Evolutionary conservation across 2,329 filamentous ascomycete species (phyloP).

Genomic region (Amauroascus niger): DNA sequence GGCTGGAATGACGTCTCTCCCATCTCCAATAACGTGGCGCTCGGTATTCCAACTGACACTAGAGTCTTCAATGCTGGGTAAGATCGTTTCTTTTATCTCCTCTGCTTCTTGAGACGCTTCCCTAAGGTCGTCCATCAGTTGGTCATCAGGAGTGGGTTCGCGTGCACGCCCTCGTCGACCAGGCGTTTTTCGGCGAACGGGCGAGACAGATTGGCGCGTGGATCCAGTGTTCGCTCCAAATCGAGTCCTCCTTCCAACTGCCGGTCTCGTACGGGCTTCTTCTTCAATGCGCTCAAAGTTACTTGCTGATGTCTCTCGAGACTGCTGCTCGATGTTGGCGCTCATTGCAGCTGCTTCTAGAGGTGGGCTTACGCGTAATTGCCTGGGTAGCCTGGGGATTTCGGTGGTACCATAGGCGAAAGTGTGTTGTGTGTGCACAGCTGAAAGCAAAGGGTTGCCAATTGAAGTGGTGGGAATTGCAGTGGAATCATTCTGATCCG

Average conservation of each 20-base stretch:
- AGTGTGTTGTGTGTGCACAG: conserved; percentile 32
- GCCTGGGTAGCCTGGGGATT: conserved; percentile 29
- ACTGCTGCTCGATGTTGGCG: conserved; percentile 13
- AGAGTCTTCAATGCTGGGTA: conserved; percentile 10
- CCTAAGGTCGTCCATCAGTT: conserved; percentile 19
- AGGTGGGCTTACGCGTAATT: conserved; percentile 25
- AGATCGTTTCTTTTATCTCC: not conserved
- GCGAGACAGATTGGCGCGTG: conserved; percentile 1
- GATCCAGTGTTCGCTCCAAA: conserved; percentile 1
- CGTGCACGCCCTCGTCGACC: not conserved
- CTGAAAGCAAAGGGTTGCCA: conserved; percentile 28
- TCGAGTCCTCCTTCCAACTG: conserved; percentile 11
- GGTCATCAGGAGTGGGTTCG: conserved; percentile 20
- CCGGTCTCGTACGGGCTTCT: conserved; percentile 10
- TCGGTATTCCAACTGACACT: conserved; percentile 19
- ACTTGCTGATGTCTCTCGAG: not conserved
- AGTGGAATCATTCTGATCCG: not conserved
- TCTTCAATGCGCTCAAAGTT: conserved; percentile 22
- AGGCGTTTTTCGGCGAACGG: conserved; percentile 1
- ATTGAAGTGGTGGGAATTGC: conserved; percentile 5
- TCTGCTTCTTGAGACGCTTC: conserved; percentile 18
- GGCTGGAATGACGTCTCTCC: not conserved
- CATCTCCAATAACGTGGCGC: conserved; percentile 11
- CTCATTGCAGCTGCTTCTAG: conserved; percentile 29
- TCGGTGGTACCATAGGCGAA: conserved; percentile 35